Base-by-base conservation (phyloP, 495 filamentous ascomycete species). In the Aspergillus biplanus region DNA sequence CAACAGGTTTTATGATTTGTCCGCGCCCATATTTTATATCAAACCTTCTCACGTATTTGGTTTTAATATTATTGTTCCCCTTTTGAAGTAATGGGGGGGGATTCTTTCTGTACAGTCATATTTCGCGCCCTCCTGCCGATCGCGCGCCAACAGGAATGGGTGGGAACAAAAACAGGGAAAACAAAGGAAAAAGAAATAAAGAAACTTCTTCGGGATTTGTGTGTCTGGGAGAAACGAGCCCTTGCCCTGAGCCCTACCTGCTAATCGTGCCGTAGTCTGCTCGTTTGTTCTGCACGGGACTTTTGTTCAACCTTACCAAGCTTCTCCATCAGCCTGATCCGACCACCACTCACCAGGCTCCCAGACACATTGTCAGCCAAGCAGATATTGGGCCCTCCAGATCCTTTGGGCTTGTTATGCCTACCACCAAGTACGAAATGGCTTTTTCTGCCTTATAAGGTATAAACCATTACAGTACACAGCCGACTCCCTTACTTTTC, bases 241-340 rank as follows among this genome's bases (percentile, higher is more conserved):
- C 64, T 69, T 69, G 48, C 67, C 65, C 67, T 69, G 64, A 67
- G 67, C 67, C 67, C 67, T 69, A 69, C 12, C 47, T 48, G 58
- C 16, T 60, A 39, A 35, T 52, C 48, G 21, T 18, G 13, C 44
- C 21, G 32, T 48, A 44, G 59, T 54, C 31, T 60, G 39, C 33
- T 32, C 21, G 21, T 52, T 18, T 33, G n/a, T 27, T 32, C 47
- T 42, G 58, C 58, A 61, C 44, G 58, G 58, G 48, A 61, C 58
- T 59, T 59, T 52, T 42, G 57, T 59, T 18, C 21, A 27, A 27
- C 21, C 21, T 27, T 27, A 27, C 21, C 21, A 1, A 2, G 21
- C 21, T 27, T 33, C 12, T 42, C 58, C 50, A 37, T 47, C 55
- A 54, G 35, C 59, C 59, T 47, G 59, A 32, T 61, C 48, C 47